Evolutionary conservation across 768 basidiomycete species (phyloP), one percentile per base, ranked within the genome.

Genomic region (Termitomyces heimii): DNA sequence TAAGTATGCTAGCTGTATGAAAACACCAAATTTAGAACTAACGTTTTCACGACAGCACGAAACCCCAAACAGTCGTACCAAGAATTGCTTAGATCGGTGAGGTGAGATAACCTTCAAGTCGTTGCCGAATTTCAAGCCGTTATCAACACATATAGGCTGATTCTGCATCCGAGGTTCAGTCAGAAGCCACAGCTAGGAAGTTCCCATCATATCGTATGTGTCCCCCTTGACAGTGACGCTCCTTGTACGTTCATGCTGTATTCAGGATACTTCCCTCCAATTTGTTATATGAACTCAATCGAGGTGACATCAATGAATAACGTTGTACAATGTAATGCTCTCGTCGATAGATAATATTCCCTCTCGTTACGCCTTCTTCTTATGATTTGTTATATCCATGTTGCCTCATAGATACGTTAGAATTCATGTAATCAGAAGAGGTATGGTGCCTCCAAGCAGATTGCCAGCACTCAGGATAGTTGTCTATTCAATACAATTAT

Each of bases 181-280:
- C 88, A 91, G 76, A 86, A 80, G 60, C 85, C 86, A 4, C 89
- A 89, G 66, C 66, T 91, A 13, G 85, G 86, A 7, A 87, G 84
- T 59, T 88, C 88, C 8, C 88, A 90, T 63, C 80, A 73, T 14
- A 84, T 89, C 53, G 88, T 80, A 61, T 46, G 77, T 68, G 5
- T 43, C 20, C 18, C 39, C 8, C 53, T 2, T 35, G 26, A 22
- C 29, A 5, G 3, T 20, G 14, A 28, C 7, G 29, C 5, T 37
- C 4, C 34, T 22, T 34, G 26, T 45, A 32, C 52, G 13, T 57
- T 57, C 35, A 56, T 49, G 32, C 37, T 34, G 26, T 60, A 53
- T 62, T 5, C 51, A 77, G 76, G 69, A 77, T 58, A 75, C 71
- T 3, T 67, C 58, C 26, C 70, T 73, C 18, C 63, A 61, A 35